Evolutionary conservation across 805 yeast genomes (phyloP).

Genomic region (Jamesozyma rosinii): DNA sequence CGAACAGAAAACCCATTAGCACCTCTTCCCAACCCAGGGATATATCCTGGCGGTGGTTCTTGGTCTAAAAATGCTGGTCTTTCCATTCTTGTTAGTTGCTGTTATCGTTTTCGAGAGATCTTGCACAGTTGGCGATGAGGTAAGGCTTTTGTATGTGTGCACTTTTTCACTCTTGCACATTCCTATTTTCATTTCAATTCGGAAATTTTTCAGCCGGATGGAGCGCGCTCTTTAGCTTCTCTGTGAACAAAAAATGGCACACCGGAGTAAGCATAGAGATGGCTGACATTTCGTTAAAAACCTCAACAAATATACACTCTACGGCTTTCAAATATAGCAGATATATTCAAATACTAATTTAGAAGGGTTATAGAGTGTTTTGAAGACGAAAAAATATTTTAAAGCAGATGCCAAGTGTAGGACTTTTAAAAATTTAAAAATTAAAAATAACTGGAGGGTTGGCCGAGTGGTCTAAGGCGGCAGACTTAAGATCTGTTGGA

Average conservation of each 20-base stretch:
- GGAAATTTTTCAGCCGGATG: neutral
- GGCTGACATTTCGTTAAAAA: too few species aligned
- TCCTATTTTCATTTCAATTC: neutral
- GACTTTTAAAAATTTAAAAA: too few species aligned
- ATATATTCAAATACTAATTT: neutral
- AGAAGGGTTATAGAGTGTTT: too few species aligned
- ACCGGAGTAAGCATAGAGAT: neutral
- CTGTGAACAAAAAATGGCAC: neutral
- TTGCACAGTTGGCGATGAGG: neutral
- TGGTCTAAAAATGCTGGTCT: constrained; percentile 64
- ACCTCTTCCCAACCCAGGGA: constrained; percentile 91
- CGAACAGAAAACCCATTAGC: constrained; percentile 88
- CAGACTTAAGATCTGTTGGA: constrained; percentile 38
- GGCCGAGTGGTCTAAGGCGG: constrained; percentile 39
- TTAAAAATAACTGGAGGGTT: constrained; percentile 27
- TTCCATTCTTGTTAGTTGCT: constrained; percentile 29
- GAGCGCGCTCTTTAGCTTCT: neutral
- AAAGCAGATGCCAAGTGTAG: too few species aligned
- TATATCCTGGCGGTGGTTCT: constrained; percentile 81
- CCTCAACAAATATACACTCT: too few species aligned
- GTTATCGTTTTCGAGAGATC: neutral
- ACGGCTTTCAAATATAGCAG: neutral
- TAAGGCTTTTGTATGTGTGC: neutral
- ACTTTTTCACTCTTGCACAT: neutral
- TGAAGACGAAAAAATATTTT: too few species aligned